Evolutionary conservation across 768 basidiomycete species (phyloP), one percentile per base, ranked within the genome.

Genomic region (Kwoniella sp.): DNA sequence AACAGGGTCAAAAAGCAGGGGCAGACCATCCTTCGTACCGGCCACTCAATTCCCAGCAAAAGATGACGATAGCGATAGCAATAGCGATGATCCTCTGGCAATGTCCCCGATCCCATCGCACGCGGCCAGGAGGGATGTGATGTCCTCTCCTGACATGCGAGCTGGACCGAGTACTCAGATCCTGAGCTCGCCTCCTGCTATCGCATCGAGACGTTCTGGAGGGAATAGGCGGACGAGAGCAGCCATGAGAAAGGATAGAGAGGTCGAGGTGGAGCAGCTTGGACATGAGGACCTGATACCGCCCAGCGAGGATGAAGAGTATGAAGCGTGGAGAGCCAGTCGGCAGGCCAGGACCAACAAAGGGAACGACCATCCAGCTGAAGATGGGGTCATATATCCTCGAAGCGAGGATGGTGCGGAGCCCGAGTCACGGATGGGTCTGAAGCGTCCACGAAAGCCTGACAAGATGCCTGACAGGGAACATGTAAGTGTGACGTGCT

Each of bases 231-330:
- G 39, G 11, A 49, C 46, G 2, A 27, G 57, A 26, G 57, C 46
- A 7, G 52, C 56, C 0, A 46, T 34, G 17, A 37, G 50, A 15
- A 38, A 31, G 14, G 56, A 40, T 4, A 51, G 50, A 34, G 43
- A 50, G 37, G 14, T 28, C 3, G 56, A 32, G 14, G 50, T 43
- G 50, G 28, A 44, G 1, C 27, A 22, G 17, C 0, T 8, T 26
- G 31, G 45, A 3, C 50, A 53, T 23, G 64, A 50, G 12, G 65
- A 67, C 36, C 40, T 67, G 25, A 51, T 67, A 15, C 58, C 65
- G 0, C 65, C 65, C 12, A 55, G 51, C 20, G 61, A 62, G 19
- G 60, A 62, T 17, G 65, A 63, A 15, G 65, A 67, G 48, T 67
- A 60, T 40, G 59, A 58, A 38, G 46, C 27, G 3, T 67, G 65